Evolutionary conservation across 2,329 filamentous ascomycete genomes (phyloP).

Genomic region (Pestalotiopsis sp.): DNA sequence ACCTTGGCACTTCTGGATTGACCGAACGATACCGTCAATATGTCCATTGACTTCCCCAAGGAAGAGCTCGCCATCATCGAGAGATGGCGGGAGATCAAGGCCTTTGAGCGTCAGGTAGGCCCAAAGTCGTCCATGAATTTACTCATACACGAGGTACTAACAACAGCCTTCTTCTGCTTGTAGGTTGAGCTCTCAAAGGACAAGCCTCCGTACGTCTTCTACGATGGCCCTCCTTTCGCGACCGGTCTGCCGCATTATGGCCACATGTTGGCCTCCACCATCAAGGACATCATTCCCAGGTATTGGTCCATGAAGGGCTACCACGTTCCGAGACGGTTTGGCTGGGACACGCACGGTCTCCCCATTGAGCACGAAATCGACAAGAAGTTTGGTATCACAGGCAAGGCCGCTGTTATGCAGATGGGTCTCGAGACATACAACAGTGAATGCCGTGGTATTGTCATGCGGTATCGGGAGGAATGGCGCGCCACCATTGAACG

Average conservation of each 20-base stretch:
- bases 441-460: constrained; percentile 85
- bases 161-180: not conserved
- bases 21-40: constrained; percentile 33
- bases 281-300: constrained; percentile 94
- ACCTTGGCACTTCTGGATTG: not conserved
- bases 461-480: constrained; percentile 86
- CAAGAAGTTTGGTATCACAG: constrained; percentile 89
- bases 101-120: constrained; percentile 79
- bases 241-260: constrained; percentile 71
- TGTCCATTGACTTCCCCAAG: constrained; percentile 91
- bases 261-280: constrained; percentile 86
- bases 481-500: constrained; percentile 89
- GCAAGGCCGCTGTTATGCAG: constrained; percentile 83
- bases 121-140: constrained; percentile 18
- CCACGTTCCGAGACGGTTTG: constrained; percentile 89
- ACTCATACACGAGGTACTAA: constrained; percentile 3
- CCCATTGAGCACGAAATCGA: constrained; percentile 98
- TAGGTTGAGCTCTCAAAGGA: constrained; percentile 79
- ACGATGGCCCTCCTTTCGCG: constrained; percentile 82
- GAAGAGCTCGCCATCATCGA: constrained; percentile 85
- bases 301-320: constrained; percentile 98
- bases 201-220: constrained; percentile 88
- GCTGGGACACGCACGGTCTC: constrained; percentile 93
- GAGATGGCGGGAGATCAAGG: constrained; percentile 89
- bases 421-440: constrained; percentile 91